Evolutionary conservation across 148 eudicot species (phyloP), one percentile per base, ranked within the genome.

Genomic region (Amaranthus palmeri): DNA sequence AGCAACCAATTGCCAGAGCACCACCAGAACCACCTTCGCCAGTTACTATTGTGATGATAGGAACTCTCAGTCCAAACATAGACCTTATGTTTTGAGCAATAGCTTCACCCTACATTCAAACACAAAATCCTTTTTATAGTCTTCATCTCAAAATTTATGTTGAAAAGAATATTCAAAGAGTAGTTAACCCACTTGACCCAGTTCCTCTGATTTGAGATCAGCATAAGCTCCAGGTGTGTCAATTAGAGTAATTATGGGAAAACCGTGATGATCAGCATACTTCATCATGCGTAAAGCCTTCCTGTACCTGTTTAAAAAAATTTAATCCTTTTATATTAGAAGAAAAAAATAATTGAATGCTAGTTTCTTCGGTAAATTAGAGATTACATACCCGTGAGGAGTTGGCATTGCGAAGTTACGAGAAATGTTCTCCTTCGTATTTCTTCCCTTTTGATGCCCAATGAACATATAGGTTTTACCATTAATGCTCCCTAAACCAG

Each of bases 1-100:
- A 90, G 87, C 92, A 90, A 25, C 91, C 96, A 81, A 90, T 88
- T 58, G 96, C 93, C 70, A 91, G 77, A 75, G 92, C 96, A 77
- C 96, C 96, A 67, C 96, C 96, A 79, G 96, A 88, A 49, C 96
- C 96, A 70, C 96, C 96, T 87, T 91, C 96, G 58, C 96, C 96
- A 67, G 85, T 88, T 17, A 91, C 89, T 71, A 91, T 85, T 74
- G 92, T 88, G 61, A 91, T 54, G 75, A 91, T 82, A 42, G 96
- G 92, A 60, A 91, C 93, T 80, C 86, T 83, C 64, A 91, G 75
- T 68, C 96, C 96, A 77, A 91, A 91, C 93, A 91, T 91, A 56
- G 92, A 79, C 80, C 89, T 83, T 58, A 91, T 81, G 76, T 91
- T 88, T 69, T 84, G 88, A 65, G 96, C 93, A 60, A 91, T 91